Conservation (phyloP, 2,329 filamentous ascomycete species). For the Trichophyton benhamiae region DNA sequence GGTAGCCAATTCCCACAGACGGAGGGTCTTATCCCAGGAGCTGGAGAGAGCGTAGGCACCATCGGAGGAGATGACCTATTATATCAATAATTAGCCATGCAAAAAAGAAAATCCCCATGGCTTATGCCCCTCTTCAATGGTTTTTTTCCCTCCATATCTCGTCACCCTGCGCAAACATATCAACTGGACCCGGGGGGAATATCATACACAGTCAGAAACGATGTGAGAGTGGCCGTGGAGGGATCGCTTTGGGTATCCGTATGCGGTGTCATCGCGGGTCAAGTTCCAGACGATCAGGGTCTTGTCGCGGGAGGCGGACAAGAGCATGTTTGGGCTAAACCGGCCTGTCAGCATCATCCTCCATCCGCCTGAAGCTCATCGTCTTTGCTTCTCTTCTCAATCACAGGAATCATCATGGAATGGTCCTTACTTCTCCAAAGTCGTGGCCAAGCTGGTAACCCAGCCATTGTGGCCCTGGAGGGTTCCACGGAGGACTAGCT, state of each 20-base stretch:
- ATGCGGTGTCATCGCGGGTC: slow-evolving; percentile 93
- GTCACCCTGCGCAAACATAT: slow-evolving; percentile 7
- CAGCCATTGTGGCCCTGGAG: slow-evolving; percentile 99
- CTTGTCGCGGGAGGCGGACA: slow-evolving; percentile 96
- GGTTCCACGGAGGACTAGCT: slow-evolving; percentile 91
- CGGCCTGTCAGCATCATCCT: slow-evolving; percentile 25
- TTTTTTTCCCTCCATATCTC: not conserved
- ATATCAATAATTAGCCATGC: slow-evolving; percentile 11
- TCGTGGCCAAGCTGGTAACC: slow-evolving; percentile 97
- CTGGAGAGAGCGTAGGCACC: slow-evolving; percentile 97
- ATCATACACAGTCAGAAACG: slow-evolving; percentile 97
- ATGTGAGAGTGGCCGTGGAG: slow-evolving; percentile 99
- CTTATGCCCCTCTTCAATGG: not conserved
- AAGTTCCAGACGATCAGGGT: slow-evolving; percentile 99
- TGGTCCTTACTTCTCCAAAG: slow-evolving; percentile 81
- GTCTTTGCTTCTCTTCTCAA: not conserved
- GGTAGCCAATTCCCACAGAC: slow-evolving; percentile 96
- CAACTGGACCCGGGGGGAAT: slow-evolving; percentile 9
- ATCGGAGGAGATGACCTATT: slow-evolving; percentile 94
- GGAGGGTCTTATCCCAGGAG: slow-evolving; percentile 99
- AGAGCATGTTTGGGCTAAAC: slow-evolving; percentile 92
- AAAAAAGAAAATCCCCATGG: not conserved
- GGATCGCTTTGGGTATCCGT: slow-evolving; percentile 98
- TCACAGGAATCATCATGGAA: slow-evolving; percentile 6
- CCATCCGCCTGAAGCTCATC: not conserved